Percentiles rank a stretch among this genome's conserved stretches.
phyloP scores from a whole-genome alignment of 2,329 filamentous ascomycete genomes.

The Alternaria ventricosa region DNA sequence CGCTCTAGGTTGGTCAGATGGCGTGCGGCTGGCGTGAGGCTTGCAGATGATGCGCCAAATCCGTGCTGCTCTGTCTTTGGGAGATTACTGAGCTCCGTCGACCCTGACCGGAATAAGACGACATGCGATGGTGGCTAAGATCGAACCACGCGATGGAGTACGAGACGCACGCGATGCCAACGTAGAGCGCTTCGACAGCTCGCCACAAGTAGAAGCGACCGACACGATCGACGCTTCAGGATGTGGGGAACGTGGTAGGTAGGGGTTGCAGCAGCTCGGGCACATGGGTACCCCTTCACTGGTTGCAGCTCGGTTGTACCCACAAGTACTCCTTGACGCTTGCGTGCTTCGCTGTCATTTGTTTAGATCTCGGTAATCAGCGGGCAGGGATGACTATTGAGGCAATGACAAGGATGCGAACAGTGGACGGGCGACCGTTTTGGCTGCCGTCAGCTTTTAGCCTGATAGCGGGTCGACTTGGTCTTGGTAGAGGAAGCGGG shows the following conservation, averaged over 20 bases:
- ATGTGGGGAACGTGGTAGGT: conserved; percentile 40
- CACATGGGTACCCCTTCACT: conserved; percentile 27
- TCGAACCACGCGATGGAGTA: conserved; percentile 19
- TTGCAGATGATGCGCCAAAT: conserved; percentile 30
- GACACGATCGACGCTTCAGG: conserved; percentile 36
- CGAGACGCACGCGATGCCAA: conserved; percentile 25
- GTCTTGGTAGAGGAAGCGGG: conserved; percentile 24
- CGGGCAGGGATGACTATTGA: conserved; percentile 19
- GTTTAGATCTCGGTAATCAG: conserved; percentile 21
- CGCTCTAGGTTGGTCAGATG: conserved; percentile 16
- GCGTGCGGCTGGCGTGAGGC: conserved; percentile 26
- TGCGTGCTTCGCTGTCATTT: conserved; percentile 26
- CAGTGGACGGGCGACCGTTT: conserved; percentile 30
- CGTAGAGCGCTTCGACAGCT: conserved; percentile 20
- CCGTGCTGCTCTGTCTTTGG: conserved; percentile 7
- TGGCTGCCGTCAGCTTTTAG: conserved; percentile 28
- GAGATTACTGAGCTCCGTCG: conserved; percentile 21
- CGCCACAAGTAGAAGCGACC: conserved; percentile 28
- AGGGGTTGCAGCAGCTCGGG: conserved; percentile 17
- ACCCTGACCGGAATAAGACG: conserved; percentile 19
- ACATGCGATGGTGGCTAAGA: conserved; percentile 26
- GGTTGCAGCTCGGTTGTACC: conserved; percentile 30
- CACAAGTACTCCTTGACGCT: conserved; percentile 28
- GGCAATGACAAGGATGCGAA: conserved; percentile 23
- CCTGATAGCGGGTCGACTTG: conserved; percentile 28